Percentiles rank a stretch among this genome's conserved stretches.
phyloP scores from a whole-genome alignment of 345 rosid genomes.

The Euphorbia lathyris region DNA sequence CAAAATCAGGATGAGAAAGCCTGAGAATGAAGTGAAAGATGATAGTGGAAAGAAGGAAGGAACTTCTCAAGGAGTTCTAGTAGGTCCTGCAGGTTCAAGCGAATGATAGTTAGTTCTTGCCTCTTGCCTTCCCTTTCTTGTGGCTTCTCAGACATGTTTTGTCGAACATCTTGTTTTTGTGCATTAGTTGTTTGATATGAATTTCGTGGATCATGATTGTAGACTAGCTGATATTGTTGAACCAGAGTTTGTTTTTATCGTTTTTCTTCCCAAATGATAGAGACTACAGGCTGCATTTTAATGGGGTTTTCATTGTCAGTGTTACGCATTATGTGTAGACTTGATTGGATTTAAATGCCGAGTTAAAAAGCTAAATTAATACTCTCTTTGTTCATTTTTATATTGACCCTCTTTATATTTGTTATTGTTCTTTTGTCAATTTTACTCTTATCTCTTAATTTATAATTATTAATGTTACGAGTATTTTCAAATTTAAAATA shows the following conservation, averaged over 20 bases:
- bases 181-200: background rate
- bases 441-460: no score
- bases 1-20: constrained; percentile 78
- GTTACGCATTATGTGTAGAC: no score
- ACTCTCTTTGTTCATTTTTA: no score
- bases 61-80: constrained; percentile 94
- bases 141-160: background rate
- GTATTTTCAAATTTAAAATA: no score
- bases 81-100: constrained; percentile 71
- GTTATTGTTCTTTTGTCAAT: no score
- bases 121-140: background rate
- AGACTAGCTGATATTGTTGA: constrained; percentile 9
- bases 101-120: constrained; percentile 22
- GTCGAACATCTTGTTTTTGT: background rate
- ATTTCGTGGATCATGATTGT: constrained; percentile 7
- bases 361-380: no score
- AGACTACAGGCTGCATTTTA: no score
- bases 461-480: no score
- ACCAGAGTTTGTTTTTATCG: constrained; percentile 1
- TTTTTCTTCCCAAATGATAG: constrained; percentile 2
- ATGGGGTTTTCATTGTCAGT: no score
- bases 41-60: constrained; percentile 67
- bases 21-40: constrained; percentile 43
- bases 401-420: no score
- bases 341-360: no score